These are phyloP conservation scores for Annulohypoxylon nitens DNA, from an alignment of 495 filamentous ascomycete species.

Conservation along the genomic window DNA sequence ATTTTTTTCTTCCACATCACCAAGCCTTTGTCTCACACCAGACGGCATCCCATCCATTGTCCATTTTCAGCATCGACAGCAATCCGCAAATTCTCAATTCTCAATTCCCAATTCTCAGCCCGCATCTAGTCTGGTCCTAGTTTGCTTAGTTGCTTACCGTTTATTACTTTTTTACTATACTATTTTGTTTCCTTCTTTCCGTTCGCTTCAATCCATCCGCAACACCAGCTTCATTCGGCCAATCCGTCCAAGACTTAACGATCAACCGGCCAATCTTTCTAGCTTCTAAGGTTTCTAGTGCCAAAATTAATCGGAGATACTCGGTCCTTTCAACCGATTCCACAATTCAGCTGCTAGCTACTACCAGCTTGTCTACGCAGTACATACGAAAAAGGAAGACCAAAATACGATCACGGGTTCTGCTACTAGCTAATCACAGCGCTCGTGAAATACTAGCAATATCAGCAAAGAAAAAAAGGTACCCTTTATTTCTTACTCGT, in stretches of 20 bases:
- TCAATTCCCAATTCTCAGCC: neutral
- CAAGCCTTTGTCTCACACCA: constrained; percentile 19
- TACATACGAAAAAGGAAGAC: constrained; percentile 15
- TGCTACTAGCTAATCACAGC: constrained; percentile 1
- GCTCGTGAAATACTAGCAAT: too few species aligned
- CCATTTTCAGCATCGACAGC: neutral
- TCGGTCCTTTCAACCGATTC: constrained; percentile 35
- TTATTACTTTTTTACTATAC: neutral
- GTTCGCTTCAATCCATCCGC: neutral
- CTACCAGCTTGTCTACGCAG: neutral
- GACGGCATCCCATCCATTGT: too few species aligned
- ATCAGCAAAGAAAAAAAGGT: constrained; percentile 31
- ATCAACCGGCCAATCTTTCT: constrained; percentile 8
- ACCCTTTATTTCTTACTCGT: constrained; percentile 23
- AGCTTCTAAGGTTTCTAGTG: neutral
- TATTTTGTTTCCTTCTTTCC: constrained; percentile 7
- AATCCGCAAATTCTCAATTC: constrained; percentile 1
- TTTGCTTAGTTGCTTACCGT: constrained; percentile 5
- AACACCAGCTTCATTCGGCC: neutral
- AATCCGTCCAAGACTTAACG: neutral
- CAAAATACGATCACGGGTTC: constrained; percentile 13
- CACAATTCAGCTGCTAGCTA: neutral
- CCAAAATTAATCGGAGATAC: constrained; percentile 26
- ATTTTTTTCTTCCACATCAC: neutral
- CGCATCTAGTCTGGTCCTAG: constrained; percentile 42